Evolutionary conservation across 805 yeast genomes (phyloP).

Genomic region (Debaryomyces prosopidis): DNA sequence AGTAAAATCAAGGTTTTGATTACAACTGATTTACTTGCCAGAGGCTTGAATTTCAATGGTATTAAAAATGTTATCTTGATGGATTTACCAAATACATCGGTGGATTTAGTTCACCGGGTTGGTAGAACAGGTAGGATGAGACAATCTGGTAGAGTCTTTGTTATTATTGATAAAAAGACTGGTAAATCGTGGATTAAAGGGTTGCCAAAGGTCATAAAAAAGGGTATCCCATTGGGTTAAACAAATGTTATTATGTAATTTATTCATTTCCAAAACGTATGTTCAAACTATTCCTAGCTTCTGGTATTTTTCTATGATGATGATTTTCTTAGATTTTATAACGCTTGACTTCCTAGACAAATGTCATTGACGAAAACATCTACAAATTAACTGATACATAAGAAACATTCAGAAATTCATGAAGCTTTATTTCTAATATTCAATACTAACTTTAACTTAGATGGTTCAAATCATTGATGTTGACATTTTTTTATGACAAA

Average conservation of each 20-base stretch:
- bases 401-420: background rate
- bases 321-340: conserved; percentile 1
- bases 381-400: background rate
- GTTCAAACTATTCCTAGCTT: background rate
- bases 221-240: conserved; percentile 39
- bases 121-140: conserved; percentile 96
- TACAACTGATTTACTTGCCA: conserved; percentile 84
- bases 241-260: background rate
- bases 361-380: conserved; percentile 2
- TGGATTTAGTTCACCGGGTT: conserved; percentile 85
- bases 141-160: conserved; percentile 81
- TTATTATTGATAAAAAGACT: conserved; percentile 68
- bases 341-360: conserved; percentile 6
- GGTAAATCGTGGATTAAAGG: conserved; percentile 83
- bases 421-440: too few relatives aligned
- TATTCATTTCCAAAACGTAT: background rate
- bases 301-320: background rate
- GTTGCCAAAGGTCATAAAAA: conserved; percentile 65
- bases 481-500: too few relatives aligned
- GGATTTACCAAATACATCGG: conserved; percentile 83
- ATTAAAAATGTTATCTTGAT: conserved; percentile 79
- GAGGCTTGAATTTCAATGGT: conserved; percentile 86
- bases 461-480: too few relatives aligned
- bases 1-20: conserved; percentile 65
- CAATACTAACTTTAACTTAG: too few relatives aligned